phyloP scores from a whole-genome alignment of 2,329 filamentous ascomycete species.

The Fusarium udum region DNA sequence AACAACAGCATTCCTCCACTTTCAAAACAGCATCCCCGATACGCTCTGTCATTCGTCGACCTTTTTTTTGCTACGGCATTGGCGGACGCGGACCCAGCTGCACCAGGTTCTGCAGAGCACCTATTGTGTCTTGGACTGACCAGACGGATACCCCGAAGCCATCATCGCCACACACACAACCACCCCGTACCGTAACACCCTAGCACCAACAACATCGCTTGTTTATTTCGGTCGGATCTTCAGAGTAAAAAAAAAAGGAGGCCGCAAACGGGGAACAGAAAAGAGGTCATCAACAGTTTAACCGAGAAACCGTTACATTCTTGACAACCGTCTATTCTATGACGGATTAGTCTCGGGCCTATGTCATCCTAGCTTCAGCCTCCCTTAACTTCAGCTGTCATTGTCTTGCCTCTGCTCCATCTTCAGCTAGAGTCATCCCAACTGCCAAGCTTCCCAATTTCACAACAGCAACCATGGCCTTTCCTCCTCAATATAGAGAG shows the following conservation, averaged over 20 bases:
- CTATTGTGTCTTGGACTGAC: constrained; percentile 17
- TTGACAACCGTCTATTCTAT: constrained; percentile 33
- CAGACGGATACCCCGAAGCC: constrained; percentile 41
- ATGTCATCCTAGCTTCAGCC: constrained; percentile 39
- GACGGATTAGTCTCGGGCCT: constrained; percentile 38
- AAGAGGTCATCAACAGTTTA: not conserved
- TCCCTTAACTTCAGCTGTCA: constrained; percentile 39
- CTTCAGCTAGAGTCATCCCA: constrained; percentile 38
- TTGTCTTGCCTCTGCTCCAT: constrained; percentile 40
- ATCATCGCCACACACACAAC: constrained; percentile 42
- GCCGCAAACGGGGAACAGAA: constrained; percentile 4
- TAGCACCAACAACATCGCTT: constrained; percentile 34
- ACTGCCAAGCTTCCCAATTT: constrained; percentile 21
- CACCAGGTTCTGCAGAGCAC: constrained; percentile 37
- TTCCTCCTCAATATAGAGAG: constrained; percentile 50
- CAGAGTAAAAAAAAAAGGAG: constrained; percentile 10
- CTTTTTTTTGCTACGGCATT: constrained; percentile 19
- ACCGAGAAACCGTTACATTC: constrained; percentile 13
- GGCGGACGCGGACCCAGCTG: constrained; percentile 38
- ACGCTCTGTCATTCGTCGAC: constrained; percentile 37
- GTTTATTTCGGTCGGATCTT: constrained; percentile 4
- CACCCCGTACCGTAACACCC: constrained; percentile 34
- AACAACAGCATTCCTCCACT: constrained; percentile 13
- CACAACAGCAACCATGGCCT: constrained; percentile 47
- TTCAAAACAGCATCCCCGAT: constrained; percentile 19